These are phyloP conservation scores for Plasmodium gallinaceum DNA, from an alignment of 169 alveolate genomes.

Conservation along the genomic window DNA sequence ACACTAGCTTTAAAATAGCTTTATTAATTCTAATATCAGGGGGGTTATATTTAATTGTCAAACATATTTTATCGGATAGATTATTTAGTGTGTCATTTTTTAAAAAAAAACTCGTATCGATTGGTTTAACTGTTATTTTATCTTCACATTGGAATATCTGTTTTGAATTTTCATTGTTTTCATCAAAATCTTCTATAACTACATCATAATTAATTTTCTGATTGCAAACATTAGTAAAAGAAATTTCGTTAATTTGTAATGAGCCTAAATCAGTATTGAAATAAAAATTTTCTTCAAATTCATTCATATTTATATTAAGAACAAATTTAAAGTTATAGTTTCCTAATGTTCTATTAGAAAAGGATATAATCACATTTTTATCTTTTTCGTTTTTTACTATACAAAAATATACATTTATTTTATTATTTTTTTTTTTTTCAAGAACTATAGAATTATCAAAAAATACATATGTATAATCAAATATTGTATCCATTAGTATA, in stretches of 20 bases:
- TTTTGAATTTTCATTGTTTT: slow-evolving; percentile 50
- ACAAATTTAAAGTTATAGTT: slow-evolving; percentile 65
- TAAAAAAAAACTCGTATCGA: slow-evolving; percentile 60
- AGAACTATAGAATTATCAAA: slow-evolving; percentile 50
- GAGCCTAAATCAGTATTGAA: slow-evolving; percentile 75
- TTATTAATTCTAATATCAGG: slow-evolving; percentile 43
- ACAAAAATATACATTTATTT: slow-evolving; percentile 51
- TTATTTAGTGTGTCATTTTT: slow-evolving; percentile 36
- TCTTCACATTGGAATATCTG: slow-evolving; percentile 57
- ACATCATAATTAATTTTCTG: slow-evolving; percentile 76
- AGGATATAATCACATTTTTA: slow-evolving; percentile 50
- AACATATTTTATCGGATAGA: slow-evolving; percentile 46
- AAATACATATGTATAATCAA: slow-evolving; percentile 61
- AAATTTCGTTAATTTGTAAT: slow-evolving; percentile 62
- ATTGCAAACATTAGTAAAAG: slow-evolving; percentile 70
- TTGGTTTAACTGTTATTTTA: slow-evolving; percentile 44
- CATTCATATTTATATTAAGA: slow-evolving; percentile 43
- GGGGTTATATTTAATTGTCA: slow-evolving; percentile 62
- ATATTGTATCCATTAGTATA: slow-evolving; percentile 49
- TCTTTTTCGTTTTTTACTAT: slow-evolving; percentile 40
- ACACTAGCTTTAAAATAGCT: slow-evolving; percentile 49
- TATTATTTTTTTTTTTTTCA: slow-evolving; percentile 55
- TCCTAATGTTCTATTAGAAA: slow-evolving; percentile 41
- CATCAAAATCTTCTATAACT: slow-evolving; percentile 74
- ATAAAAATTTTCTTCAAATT: slow-evolving; percentile 69